A percentile compares a stretch with the other conserved stretches of the same genome.
phyloP scores from a whole-genome alignment of 768 basidiomycete species.

The Asterophora lycoperdoides region DNA sequence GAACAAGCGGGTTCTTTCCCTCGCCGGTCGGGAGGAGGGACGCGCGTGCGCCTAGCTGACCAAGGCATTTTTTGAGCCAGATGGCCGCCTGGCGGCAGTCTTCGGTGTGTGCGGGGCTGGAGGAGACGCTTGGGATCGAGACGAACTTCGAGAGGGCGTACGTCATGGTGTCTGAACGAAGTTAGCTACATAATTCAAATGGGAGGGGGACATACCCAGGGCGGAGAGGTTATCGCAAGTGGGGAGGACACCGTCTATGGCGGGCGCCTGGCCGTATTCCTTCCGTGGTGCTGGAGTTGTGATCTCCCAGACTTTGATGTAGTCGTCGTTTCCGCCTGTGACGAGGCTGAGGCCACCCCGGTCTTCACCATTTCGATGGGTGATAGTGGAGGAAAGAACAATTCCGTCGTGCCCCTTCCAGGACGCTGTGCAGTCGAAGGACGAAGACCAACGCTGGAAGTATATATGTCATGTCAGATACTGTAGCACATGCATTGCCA shows the following conservation, averaged over 20 bases:
- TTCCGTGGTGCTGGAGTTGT: conserved; percentile 26
- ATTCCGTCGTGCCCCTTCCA: conserved; percentile 84
- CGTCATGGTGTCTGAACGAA: conserved; percentile 57
- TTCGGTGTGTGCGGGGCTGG: conserved; percentile 59
- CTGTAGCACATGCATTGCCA: too few relatives aligned
- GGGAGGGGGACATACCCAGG: conserved; percentile 5
- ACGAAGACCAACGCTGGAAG: conserved; percentile 69
- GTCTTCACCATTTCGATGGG: conserved; percentile 27
- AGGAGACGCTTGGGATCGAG: conserved; percentile 83
- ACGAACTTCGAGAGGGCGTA: conserved; percentile 84
- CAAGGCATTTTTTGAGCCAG: conserved; percentile 85
- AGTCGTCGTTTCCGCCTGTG: conserved; percentile 83
- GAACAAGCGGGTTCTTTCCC: conserved; percentile 79
- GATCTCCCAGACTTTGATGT: conserved; percentile 76
- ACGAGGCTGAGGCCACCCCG: conserved; percentile 42
- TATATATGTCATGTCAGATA: background rate
- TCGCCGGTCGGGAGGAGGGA: conserved; percentile 71
- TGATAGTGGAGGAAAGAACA: conserved; percentile 72
- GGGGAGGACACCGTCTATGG: background rate
- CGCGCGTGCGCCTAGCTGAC: conserved; percentile 83
- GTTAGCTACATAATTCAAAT: background rate
- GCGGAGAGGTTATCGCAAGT: background rate
- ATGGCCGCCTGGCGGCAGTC: conserved; percentile 94
- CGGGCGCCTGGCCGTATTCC: conserved; percentile 6
- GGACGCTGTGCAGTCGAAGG: conserved; percentile 80